phyloP scores from a whole-genome alignment of 2,329 filamentous ascomycete genomes.

The Talaromyces sp. region DNA sequence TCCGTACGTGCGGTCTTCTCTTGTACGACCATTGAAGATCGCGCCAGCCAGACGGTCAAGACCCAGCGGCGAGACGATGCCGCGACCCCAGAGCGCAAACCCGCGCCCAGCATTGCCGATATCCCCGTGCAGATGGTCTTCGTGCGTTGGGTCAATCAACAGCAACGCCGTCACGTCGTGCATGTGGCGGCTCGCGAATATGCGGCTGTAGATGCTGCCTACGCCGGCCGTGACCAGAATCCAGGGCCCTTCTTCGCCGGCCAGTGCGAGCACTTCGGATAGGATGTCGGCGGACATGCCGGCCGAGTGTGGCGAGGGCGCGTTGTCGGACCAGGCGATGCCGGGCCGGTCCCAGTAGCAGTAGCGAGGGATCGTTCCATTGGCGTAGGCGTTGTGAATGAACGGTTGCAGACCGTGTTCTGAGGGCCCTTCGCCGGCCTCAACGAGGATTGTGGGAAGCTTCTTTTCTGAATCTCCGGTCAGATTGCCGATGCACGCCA shows the following conservation, averaged over 20 bases:
- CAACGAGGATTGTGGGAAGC: conserved; percentile 74
- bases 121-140: conserved; percentile 64
- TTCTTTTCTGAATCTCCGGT: conserved; percentile 48
- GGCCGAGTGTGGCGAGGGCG: conserved; percentile 86
- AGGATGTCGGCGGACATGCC: conserved; percentile 88
- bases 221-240: conserved; percentile 80
- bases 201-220: conserved; percentile 81
- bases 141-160: conserved; percentile 82
- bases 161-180: conserved; percentile 71
- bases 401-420: conserved; percentile 76
- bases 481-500: conserved; percentile 74
- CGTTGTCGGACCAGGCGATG: conserved; percentile 82
- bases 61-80: conserved; percentile 80
- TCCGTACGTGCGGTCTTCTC: conserved; percentile 81
- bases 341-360: conserved; percentile 96
- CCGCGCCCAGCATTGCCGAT: conserved; percentile 65
- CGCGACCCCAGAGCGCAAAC: conserved; percentile 80
- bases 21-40: conserved; percentile 72
- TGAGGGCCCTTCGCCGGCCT: conserved; percentile 74
- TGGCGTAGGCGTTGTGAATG: conserved; percentile 67
- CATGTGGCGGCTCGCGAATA: conserved; percentile 81
- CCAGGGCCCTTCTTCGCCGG: conserved; percentile 84
- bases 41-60: conserved; percentile 75
- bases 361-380: conserved; percentile 79
- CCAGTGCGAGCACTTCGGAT: conserved; percentile 74